Evolutionary conservation across 2,329 filamentous ascomycete species (phyloP).

Genomic region (Fusarium buharicum): DNA sequence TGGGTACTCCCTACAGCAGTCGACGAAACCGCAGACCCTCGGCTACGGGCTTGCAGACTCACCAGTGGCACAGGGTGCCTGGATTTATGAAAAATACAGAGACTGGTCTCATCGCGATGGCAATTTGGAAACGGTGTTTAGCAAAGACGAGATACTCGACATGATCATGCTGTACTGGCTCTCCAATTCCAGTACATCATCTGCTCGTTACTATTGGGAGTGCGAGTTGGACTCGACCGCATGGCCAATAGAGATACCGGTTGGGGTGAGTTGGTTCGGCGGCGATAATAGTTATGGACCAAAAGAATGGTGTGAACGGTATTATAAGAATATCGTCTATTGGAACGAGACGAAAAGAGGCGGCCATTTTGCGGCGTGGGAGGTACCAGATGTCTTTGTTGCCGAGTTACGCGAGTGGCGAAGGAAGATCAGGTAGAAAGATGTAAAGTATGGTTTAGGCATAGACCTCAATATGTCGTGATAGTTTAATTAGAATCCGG

Average conservation of each 20-base stretch:
- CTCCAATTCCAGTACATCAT: constrained; percentile 13
- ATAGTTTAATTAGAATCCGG: too few relatives aligned
- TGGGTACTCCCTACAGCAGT: constrained; percentile 14
- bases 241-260: not conserved
- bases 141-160: constrained; percentile 24
- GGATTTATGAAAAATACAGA: constrained; percentile 19
- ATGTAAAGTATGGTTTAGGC: too few relatives aligned
- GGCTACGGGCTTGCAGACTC: constrained; percentile 22
- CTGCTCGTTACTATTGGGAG: constrained; percentile 21
- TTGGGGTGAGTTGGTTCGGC: constrained; percentile 18
- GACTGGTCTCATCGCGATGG: constrained; percentile 22
- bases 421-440: not conserved
- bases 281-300: constrained; percentile 22
- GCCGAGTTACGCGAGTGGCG: constrained; percentile 2
- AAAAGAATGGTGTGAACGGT: constrained; percentile 7
- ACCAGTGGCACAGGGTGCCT: constrained; percentile 14
- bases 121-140: constrained; percentile 3
- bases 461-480: too few relatives aligned
- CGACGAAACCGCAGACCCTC: constrained; percentile 13
- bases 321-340: constrained; percentile 2
- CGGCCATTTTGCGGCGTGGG: constrained; percentile 6
- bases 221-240: not conserved
- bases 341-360: not conserved
- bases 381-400: not conserved
- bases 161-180: constrained; percentile 23